A percentile compares a stretch with the other conserved stretches of the same genome.
phyloP scores from a whole-genome alignment of 352 stramenopile species.

The Globisporangium abappressorium region DNA sequence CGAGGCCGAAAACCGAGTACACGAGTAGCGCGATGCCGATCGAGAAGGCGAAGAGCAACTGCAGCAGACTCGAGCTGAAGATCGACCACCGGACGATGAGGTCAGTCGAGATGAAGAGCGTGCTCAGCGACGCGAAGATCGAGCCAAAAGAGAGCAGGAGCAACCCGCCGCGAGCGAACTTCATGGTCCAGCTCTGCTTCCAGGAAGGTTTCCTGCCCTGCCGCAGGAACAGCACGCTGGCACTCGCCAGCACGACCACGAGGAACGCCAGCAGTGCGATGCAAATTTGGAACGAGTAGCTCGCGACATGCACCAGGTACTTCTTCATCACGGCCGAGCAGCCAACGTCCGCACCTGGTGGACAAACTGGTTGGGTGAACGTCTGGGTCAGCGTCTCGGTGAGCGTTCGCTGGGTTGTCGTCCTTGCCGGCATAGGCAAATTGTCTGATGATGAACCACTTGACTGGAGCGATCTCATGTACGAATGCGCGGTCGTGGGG shows the following conservation, averaged over 20 bases:
- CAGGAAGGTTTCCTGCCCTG: constrained; percentile 23
- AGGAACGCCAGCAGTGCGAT: constrained; percentile 20
- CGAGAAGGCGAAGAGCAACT: constrained; percentile 42
- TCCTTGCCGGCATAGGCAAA: background rate
- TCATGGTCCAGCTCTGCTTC: constrained; percentile 16
- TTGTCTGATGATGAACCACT: background rate
- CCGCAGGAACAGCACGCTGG: constrained; percentile 25
- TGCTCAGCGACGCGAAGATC: constrained; percentile 27
- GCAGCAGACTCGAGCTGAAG: constrained; percentile 47
- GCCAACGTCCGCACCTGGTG: constrained; percentile 15
- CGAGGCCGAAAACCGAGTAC: constrained; percentile 27
- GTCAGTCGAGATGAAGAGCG: constrained; percentile 39
- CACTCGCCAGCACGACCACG: constrained; percentile 19
- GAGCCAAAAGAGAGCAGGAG: constrained; percentile 16
- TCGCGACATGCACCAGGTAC: constrained; percentile 27
- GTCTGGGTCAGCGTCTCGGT: constrained; percentile 6
- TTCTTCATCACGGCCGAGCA: constrained; percentile 33
- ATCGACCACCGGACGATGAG: constrained; percentile 31
- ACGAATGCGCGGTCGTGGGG: constrained; percentile 21
- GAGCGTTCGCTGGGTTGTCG: constrained; percentile 3
- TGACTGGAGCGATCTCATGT: constrained; percentile 1
- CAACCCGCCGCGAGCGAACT: constrained; percentile 9
- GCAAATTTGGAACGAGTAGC: constrained; percentile 9
- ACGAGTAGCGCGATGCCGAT: constrained; percentile 33
- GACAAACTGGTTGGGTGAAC: constrained; percentile 18